Conservation (phyloP, 805 yeast species). For the Kuraishia cidri region DNA sequence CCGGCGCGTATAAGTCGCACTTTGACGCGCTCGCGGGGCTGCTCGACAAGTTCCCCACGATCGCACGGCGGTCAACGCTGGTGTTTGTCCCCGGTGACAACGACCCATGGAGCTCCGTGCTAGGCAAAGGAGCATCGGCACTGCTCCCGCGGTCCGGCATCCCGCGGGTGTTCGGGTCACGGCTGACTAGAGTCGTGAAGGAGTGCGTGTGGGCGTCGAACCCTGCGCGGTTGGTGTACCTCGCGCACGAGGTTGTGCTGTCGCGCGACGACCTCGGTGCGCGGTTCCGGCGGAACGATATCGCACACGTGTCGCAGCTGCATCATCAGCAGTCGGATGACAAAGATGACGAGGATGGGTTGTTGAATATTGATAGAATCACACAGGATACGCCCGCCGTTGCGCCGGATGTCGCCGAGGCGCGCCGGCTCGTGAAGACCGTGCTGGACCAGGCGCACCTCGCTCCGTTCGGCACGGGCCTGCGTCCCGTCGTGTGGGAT, state of each 20-base stretch:
- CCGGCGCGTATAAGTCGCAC: conserved; percentile 49
- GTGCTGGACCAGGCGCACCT: conserved; percentile 80
- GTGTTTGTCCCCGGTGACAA: conserved; percentile 81
- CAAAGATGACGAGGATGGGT: not conserved
- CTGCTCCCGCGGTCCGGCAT: conserved; percentile 68
- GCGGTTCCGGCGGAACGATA: conserved; percentile 62
- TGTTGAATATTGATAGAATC: conserved; percentile 1
- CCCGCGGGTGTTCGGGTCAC: conserved; percentile 62
- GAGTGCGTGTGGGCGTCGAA: conserved; percentile 57
- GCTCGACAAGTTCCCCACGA: conserved; percentile 46
- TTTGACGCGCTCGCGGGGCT: conserved; percentile 71
- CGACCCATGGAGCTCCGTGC: conserved; percentile 87
- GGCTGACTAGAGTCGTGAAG: conserved; percentile 51
- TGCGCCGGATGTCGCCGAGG: conserved; percentile 43
- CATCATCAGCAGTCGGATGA: conserved; percentile 6
- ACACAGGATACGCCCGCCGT: conserved; percentile 6
- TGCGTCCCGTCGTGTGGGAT: conserved; percentile 61
- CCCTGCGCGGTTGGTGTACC: conserved; percentile 69
- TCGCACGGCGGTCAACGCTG: conserved; percentile 46
- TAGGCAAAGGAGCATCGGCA: conserved; percentile 48
- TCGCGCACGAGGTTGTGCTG: conserved; percentile 76
- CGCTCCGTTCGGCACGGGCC: conserved; percentile 62
- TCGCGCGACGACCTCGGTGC: conserved; percentile 66
- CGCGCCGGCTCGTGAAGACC: conserved; percentile 70
- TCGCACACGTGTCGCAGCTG: conserved; percentile 35